These are phyloP conservation scores for Chionographis japonica DNA, from an alignment of 106 monocot species.

Conservation along the genomic window DNA sequence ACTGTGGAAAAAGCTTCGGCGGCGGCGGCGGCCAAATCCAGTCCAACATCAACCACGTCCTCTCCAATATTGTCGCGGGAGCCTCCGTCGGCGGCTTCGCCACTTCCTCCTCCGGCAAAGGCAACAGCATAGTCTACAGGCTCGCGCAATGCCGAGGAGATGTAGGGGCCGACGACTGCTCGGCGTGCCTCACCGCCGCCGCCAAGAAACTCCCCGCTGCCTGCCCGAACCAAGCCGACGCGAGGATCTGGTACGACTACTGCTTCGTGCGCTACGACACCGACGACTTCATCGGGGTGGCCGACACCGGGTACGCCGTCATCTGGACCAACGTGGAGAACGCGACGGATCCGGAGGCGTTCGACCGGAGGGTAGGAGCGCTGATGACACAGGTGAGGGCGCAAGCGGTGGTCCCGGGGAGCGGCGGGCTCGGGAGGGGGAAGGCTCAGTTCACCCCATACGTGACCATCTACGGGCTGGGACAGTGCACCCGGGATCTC, in stretches of 20 bases:
- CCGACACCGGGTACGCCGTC: slow-evolving; percentile 22
- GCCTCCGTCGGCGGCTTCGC: slow-evolving; percentile 29
- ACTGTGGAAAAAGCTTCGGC: slow-evolving; percentile 23
- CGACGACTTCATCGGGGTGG: slow-evolving; percentile 21
- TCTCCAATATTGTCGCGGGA: slow-evolving; percentile 20
- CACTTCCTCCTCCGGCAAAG: slow-evolving; percentile 7
- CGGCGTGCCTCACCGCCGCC: slow-evolving; percentile 27
- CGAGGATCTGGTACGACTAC: slow-evolving; percentile 46
- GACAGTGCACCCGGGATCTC: slow-evolving; percentile 52
- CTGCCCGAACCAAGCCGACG: slow-evolving; percentile 29
- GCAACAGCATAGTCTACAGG: slow-evolving; percentile 16
- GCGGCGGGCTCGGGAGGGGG: slow-evolving; percentile 15
- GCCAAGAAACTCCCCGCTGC: slow-evolving; percentile 15
- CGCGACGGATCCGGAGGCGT: slow-evolving; percentile 20
- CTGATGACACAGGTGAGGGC: slow-evolving; percentile 20
- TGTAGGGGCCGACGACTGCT: slow-evolving; percentile 28
- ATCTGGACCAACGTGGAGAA: slow-evolving; percentile 20
- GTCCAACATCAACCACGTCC: slow-evolving; percentile 24
- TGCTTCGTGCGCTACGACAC: slow-evolving; percentile 50
- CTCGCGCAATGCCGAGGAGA: slow-evolving; percentile 47
- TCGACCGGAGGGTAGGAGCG: slow-evolving; percentile 18
- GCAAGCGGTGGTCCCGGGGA: slow-evolving; percentile 15
- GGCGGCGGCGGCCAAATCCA: neutral
- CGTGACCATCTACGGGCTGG: slow-evolving; percentile 37
- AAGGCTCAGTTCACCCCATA: slow-evolving; percentile 8